Percentiles rank a stretch among this genome's conserved stretches.
phyloP scores from a whole-genome alignment of 371 early-diverging fungal genomes.

The Mucor sp. region DNA sequence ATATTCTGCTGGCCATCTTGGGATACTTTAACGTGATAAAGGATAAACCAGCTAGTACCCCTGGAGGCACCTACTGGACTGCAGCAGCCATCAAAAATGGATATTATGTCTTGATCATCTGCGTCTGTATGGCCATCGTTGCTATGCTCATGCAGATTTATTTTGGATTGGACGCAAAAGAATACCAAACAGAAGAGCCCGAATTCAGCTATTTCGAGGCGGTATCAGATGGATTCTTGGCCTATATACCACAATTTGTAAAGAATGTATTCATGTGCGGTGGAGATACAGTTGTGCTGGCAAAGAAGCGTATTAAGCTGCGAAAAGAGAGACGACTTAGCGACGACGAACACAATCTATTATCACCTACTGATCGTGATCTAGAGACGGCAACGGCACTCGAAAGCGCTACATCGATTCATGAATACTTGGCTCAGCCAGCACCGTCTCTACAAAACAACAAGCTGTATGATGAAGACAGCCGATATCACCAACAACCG shows the following conservation, averaged over 20 bases:
- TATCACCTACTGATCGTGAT: constrained; percentile 6
- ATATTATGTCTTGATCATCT: constrained; percentile 43
- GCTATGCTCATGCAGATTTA: constrained; percentile 43
- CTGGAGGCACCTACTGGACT: constrained; percentile 43
- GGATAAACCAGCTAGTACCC: constrained; percentile 33
- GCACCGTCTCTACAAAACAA: constrained; percentile 10
- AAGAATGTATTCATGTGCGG: constrained; percentile 45
- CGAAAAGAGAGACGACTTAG: constrained; percentile 20
- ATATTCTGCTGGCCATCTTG: constrained; percentile 34
- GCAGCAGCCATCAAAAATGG: constrained; percentile 49
- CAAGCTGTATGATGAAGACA: constrained; percentile 20
- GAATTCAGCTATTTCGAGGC: constrained; percentile 37
- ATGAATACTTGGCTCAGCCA: constrained; percentile 21
- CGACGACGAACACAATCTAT: constrained; percentile 22
- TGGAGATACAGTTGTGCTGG: constrained; percentile 40
- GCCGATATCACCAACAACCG: neutral
- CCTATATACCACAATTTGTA: constrained; percentile 50
- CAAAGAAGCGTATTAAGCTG: constrained; percentile 42
- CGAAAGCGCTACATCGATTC: constrained; percentile 2
- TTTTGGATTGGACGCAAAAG: constrained; percentile 32
- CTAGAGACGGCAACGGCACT: neutral
- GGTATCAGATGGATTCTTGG: constrained; percentile 40
- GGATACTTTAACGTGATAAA: constrained; percentile 38
- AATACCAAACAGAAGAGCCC: constrained; percentile 16
- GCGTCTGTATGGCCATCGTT: constrained; percentile 40